phyloP scores from a whole-genome alignment of 2,329 filamentous ascomycete species.

The Trichoderma brevicompactum region DNA sequence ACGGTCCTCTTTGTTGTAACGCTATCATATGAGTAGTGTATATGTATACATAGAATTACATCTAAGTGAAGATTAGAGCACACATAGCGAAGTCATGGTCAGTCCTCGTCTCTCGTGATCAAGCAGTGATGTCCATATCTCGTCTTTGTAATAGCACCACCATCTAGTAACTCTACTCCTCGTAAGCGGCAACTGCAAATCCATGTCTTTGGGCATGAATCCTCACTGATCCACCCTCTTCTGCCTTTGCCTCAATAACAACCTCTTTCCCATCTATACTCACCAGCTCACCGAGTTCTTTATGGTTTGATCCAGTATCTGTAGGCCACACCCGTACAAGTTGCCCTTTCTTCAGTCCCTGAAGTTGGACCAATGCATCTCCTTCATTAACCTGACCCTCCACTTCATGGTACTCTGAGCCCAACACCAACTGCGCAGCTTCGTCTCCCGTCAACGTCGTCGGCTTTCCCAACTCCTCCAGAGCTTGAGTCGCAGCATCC shows the following conservation, averaged over 20 bases:
- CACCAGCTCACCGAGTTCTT: conserved; percentile 60
- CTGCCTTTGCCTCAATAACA: conserved; percentile 57
- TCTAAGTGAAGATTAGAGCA: background rate
- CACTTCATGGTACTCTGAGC: conserved; percentile 51
- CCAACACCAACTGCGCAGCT: conserved; percentile 53
- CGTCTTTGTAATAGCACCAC: too few species aligned
- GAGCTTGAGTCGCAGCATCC: conserved; percentile 48
- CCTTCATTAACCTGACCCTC: conserved; percentile 49
- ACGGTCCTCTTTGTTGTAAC: too few species aligned
- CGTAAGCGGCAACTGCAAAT: conserved; percentile 49
- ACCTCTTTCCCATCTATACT: conserved; percentile 57
- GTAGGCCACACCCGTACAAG: conserved; percentile 63
- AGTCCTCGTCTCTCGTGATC: background rate
- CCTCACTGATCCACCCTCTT: conserved; percentile 47
- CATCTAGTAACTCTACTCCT: background rate
- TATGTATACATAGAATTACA: background rate
- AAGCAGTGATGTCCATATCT: background rate
- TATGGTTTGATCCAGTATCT: conserved; percentile 62
- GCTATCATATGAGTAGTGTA: too few species aligned
- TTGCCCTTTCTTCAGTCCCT: conserved; percentile 56
- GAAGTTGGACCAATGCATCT: conserved; percentile 52
- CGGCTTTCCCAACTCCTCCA: conserved; percentile 41
- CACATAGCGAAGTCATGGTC: background rate
- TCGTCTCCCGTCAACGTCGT: conserved; percentile 56
- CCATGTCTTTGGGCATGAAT: conserved; percentile 65